Percentiles rank a stretch among this genome's conserved stretches.
phyloP scores from a whole-genome alignment of 2,329 filamentous ascomycete species.

The Diaporthe ampelina region DNA sequence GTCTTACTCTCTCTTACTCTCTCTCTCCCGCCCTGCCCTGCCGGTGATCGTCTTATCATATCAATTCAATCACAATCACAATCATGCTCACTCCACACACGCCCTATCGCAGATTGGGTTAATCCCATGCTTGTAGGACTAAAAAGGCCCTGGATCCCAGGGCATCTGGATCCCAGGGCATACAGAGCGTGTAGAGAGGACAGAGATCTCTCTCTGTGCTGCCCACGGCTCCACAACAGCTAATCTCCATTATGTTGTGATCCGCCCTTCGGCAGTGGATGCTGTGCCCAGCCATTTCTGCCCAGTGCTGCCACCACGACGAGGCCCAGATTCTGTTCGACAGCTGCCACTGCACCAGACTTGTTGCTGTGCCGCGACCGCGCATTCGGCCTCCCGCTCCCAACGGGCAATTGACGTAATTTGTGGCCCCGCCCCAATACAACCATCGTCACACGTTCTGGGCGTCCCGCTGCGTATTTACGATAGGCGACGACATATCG shows the following conservation, averaged over 20 bases:
- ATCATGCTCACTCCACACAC: conserved; percentile 10
- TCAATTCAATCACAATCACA: conserved; percentile 11
- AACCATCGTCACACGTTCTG: conserved; percentile 16
- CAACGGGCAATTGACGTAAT: conserved; percentile 17
- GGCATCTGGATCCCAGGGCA: too few species aligned
- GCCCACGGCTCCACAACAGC: neutral
- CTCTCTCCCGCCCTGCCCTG: neutral
- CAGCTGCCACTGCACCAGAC: neutral
- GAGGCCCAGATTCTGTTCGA: neutral
- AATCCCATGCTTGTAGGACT: neutral
- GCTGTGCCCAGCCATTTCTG: neutral
- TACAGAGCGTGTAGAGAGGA: neutral
- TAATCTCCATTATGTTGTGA: conserved; percentile 20
- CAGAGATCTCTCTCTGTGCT: conserved; percentile 18
- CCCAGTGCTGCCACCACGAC: neutral
- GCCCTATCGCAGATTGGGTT: conserved; percentile 11
- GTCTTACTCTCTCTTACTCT: neutral
- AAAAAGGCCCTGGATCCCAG: too few species aligned
- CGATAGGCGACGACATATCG: conserved; percentile 15
- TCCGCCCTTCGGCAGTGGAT: neutral
- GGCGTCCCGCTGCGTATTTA: neutral
- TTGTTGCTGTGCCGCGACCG: neutral
- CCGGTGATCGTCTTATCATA: conserved; percentile 9
- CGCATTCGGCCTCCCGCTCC: neutral
- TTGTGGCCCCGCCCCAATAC: conserved; percentile 13